Evolutionary conservation across 177 flowering plant genomes (phyloP), one percentile per base, ranked within the genome.

Genomic region (Vitis hybrid): DNA sequence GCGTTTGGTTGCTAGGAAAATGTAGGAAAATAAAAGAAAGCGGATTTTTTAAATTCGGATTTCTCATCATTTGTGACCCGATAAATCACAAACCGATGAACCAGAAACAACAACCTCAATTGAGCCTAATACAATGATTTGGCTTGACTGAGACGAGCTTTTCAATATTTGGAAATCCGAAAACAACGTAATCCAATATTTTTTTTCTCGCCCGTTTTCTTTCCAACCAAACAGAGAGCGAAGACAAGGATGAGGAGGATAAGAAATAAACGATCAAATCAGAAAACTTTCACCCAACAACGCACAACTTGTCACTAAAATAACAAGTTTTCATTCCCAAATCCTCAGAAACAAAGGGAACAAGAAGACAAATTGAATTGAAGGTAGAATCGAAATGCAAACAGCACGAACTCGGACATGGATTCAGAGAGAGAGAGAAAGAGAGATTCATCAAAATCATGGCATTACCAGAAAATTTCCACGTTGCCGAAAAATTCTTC

Each of bases 391-490:
- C 57, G 14, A 52, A 64, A 64, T 51, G 57, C 6, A 19, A 17
- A 21, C 55, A 40, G 2, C 45, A 40, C 54, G 45, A 49, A 5
- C 12, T 55, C 15, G 1, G 21, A 14, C 1, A 40, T 7, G 19
- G 62, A 9, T 48, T 5, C 10, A 1, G 2, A 45, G 65, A 55
- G 52, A 23, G 21, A 26, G 4, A 13, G 59, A 13, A 58, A 55
- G 26, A 50, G 62, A 40, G 23, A 72, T 13, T 5, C 70, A 60
- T 65, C 48, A 5, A 19, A 65, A 72, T 65, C 63, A 18, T 51
- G 52, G 56, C 74, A 69, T 64, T 70, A 68, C 67, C 80, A 57
- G 48, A 18, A 64, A 72, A 32, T 56, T 18, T 32, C 18, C 15
- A 50, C 11, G 19, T 58, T 17, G 62, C 19, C 11, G 21, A 58